Conservation (phyloP, 2,329 filamentous ascomycete genomes). For the Aspergillus sp. region DNA sequence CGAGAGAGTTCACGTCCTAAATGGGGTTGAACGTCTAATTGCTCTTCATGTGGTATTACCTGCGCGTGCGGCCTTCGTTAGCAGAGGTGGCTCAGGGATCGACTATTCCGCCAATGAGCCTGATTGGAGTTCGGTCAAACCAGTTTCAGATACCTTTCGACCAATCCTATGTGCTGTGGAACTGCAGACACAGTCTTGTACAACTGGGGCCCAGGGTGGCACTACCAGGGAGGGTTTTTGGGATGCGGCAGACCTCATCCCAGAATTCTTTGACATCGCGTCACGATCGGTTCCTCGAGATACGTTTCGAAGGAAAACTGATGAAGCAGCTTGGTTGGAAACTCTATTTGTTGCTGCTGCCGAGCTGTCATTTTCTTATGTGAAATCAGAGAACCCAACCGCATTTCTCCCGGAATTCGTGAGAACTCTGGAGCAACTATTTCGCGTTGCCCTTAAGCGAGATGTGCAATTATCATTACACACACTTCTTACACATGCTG, state of each 20-base stretch:
- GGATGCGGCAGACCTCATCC: constrained; percentile 36
- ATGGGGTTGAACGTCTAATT: constrained; percentile 37
- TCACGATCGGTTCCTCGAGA: constrained; percentile 46
- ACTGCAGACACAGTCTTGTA: constrained; percentile 3
- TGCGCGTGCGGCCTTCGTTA: constrained; percentile 38
- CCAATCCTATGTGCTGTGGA: constrained; percentile 34
- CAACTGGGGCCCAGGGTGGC: constrained; percentile 2
- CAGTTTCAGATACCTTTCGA: constrained; percentile 36
- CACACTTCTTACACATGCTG: constrained; percentile 41
- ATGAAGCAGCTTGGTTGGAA: constrained; percentile 53
- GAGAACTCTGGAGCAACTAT: constrained; percentile 36
- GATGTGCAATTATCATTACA: constrained; percentile 42
- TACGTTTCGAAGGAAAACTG: constrained; percentile 42
- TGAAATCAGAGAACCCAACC: constrained; percentile 27
- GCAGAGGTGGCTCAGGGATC: constrained; percentile 33
- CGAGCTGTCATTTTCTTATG: constrained; percentile 39
- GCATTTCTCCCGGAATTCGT: constrained; percentile 32
- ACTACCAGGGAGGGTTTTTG: constrained; percentile 21
- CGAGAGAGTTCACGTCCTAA: constrained; percentile 31
- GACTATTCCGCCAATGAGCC: constrained; percentile 35
- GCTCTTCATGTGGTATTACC: constrained; percentile 45
- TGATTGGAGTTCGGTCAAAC: constrained; percentile 35
- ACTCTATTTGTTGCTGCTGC: constrained; percentile 47
- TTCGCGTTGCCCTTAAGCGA: constrained; percentile 39
- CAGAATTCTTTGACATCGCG: constrained; percentile 48